Conservation (phyloP, 148 eudicot species). For the Pouteria glomerata region DNA sequence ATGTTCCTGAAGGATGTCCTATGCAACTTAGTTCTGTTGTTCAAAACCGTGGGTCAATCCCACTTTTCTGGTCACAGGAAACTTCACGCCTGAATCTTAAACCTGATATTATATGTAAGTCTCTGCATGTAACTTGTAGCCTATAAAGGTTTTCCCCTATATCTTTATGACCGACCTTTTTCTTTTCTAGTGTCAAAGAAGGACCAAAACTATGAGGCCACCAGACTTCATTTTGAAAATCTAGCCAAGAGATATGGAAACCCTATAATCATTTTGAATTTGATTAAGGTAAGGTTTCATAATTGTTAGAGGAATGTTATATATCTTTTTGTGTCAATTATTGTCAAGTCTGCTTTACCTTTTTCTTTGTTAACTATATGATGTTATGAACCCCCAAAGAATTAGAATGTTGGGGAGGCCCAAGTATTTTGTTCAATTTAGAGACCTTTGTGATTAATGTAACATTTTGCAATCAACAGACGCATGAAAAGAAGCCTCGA, state of each 20-base stretch:
- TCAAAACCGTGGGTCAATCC: slow-evolving; percentile 95
- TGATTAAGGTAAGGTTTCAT: slow-evolving; percentile 63
- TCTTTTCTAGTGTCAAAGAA: slow-evolving; percentile 61
- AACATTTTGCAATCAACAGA: slow-evolving; percentile 29
- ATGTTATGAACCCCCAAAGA: background rate
- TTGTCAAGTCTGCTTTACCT: background rate
- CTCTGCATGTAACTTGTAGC: background rate
- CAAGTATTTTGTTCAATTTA: background rate
- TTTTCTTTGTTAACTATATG: background rate
- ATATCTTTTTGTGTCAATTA: background rate
- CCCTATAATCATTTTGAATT: slow-evolving; percentile 84
- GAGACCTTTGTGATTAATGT: background rate
- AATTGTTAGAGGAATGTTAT: slow-evolving; percentile 1
- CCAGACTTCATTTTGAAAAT: slow-evolving; percentile 90
- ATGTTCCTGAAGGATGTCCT: slow-evolving; percentile 65
- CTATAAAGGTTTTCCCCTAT: background rate
- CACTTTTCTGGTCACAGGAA: slow-evolving; percentile 97
- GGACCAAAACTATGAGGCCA: slow-evolving; percentile 82
- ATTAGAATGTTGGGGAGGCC: slow-evolving; percentile 1
- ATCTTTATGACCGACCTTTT: slow-evolving; percentile 7
- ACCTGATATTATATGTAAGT: slow-evolving; percentile 87
- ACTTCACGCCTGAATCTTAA: slow-evolving; percentile 87
- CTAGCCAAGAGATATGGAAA: slow-evolving; percentile 86
- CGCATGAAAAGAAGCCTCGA: slow-evolving; percentile 68
- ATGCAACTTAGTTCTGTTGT: slow-evolving; percentile 78